Evolutionary conservation across 208 protist genomes (phyloP).

Genomic region (Histomonas meleagridis): DNA sequence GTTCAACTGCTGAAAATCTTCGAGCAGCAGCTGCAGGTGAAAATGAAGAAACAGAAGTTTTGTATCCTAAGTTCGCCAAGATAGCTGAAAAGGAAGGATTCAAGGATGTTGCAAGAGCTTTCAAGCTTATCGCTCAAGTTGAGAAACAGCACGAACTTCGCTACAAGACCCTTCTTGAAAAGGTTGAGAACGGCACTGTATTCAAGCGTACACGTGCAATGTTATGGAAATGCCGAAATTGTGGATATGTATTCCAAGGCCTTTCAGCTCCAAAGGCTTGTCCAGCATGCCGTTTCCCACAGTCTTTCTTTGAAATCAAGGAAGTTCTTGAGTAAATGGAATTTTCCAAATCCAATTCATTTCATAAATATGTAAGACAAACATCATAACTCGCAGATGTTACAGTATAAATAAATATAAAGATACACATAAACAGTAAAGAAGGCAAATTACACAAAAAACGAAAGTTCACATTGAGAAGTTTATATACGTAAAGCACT

Average conservation of each 20-base stretch:
- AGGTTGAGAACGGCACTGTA: not conserved
- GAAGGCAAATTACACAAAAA: no score
- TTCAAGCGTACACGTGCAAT: not conserved
- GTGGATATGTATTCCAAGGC: not conserved
- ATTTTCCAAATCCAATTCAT: no score
- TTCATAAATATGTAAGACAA: no score
- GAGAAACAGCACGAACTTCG: not conserved
- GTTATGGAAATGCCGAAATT: not conserved
- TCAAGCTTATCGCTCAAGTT: not conserved
- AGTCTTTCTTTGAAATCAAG: not conserved
- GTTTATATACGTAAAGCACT: no score
- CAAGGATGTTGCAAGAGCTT: not conserved
- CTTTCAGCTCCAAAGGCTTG: not conserved
- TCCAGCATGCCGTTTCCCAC: not conserved
- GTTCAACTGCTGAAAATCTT: not conserved
- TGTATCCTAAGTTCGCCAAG: not conserved
- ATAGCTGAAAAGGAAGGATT: conserved; percentile 1
- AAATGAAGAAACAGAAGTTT: not conserved
- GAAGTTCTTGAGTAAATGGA: conserved; percentile 32
- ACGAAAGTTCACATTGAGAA: no score
- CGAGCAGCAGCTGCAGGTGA: not conserved
- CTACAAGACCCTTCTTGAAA: not conserved
- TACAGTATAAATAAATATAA: no score
- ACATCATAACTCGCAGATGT: no score
- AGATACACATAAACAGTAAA: no score